Percentiles rank a stretch among this genome's conserved stretches.
These are phyloP conservation scores for Tricholomella constricta DNA, from an alignment of 768 basidiomycete genomes.

Conservation along the genomic window DNA sequence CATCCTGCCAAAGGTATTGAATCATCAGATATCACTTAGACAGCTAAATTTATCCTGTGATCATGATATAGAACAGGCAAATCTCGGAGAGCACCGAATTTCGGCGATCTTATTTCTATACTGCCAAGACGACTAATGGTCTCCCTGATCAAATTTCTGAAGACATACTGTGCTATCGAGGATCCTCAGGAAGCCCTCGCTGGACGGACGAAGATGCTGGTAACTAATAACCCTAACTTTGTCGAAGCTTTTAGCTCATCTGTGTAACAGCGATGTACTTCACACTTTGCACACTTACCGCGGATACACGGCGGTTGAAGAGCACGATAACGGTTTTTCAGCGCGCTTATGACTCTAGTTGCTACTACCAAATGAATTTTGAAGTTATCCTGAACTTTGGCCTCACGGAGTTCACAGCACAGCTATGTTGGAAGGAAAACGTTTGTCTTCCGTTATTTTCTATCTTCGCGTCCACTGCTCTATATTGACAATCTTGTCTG, in stretches of 20 bases:
- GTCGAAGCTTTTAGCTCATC: not conserved
- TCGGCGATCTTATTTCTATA: constrained; percentile 9
- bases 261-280: constrained; percentile 16
- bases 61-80: constrained; percentile 38
- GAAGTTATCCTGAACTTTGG: constrained; percentile 53
- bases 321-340: constrained; percentile 1
- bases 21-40: not conserved
- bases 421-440: constrained; percentile 51
- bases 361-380: constrained; percentile 33
- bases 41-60: not conserved
- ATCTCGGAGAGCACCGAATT: constrained; percentile 25
- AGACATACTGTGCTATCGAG: constrained; percentile 24
- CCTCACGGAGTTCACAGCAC: constrained; percentile 52
- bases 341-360: not conserved
- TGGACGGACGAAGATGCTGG: constrained; percentile 28
- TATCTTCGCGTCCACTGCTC: no score
- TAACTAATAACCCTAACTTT: not conserved
- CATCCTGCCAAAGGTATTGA: constrained; percentile 27
- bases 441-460: constrained; percentile 17
- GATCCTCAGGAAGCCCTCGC: constrained; percentile 13
- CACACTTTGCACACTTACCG: constrained; percentile 17
- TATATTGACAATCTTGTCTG: not conserved
- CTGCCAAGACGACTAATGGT: not conserved
- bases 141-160: not conserved
- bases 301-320: constrained; percentile 12